phyloP scores from a whole-genome alignment of 139 green algal species.

The Volvox reticuliferus region DNA sequence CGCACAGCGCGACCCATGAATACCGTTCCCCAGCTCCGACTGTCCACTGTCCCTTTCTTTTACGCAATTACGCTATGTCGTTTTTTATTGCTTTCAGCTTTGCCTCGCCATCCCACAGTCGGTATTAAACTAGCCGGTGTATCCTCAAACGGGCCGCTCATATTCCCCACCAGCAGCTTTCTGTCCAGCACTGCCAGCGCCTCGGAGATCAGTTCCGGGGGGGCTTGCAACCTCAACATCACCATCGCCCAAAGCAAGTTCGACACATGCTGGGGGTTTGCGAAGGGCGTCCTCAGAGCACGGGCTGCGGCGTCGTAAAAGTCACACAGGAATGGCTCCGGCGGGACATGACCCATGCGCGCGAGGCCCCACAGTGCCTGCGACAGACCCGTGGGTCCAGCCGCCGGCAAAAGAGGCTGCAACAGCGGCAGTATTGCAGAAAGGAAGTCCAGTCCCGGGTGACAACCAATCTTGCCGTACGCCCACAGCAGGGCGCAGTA shows the following conservation, averaged over 20 bases:
- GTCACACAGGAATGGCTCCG: neutral
- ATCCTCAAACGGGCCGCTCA: no score
- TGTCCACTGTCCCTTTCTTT: no score
- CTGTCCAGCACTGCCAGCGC: neutral
- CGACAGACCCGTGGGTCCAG: constrained; percentile 23
- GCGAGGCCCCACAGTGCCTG: constrained; percentile 42
- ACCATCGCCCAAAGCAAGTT: constrained; percentile 36
- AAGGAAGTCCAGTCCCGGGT: constrained; percentile 18
- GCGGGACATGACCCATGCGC: neutral
- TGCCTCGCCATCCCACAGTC: no score
- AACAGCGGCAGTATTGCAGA: neutral
- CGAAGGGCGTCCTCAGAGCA: neutral
- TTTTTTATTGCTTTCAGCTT: no score
- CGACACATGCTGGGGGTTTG: constrained; percentile 38
- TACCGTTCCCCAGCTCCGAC: no score
- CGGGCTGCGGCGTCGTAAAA: neutral
- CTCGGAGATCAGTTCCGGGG: neutral
- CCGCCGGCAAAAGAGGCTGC: neutral
- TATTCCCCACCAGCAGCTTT: neutral
- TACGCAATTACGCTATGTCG: no score
- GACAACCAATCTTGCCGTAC: constrained; percentile 27
- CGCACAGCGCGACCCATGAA: no score
- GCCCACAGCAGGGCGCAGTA: constrained; percentile 25
- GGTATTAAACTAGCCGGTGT: no score
- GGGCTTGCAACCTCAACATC: constrained; percentile 20